phyloP scores from a whole-genome alignment of 2,329 filamentous ascomycete genomes.

The Furcasterigmium furcatum region DNA sequence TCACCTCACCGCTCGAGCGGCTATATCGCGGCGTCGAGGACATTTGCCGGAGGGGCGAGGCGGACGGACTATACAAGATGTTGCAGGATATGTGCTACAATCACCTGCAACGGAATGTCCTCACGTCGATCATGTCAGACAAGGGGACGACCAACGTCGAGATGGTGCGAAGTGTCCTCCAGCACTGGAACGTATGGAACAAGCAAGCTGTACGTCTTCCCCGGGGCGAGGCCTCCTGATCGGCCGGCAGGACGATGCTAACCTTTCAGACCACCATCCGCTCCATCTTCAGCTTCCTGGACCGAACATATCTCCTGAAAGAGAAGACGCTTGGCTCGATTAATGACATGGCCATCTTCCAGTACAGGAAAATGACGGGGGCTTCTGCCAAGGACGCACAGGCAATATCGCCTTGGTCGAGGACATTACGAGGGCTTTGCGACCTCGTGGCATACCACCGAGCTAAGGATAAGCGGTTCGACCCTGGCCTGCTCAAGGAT shows the following conservation, averaged over 20 bases:
- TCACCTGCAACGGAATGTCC: conserved; percentile 53
- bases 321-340: conserved; percentile 68
- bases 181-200: conserved; percentile 75
- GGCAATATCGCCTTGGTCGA: conserved; percentile 28
- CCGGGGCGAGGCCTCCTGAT: conserved; percentile 6
- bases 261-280: conserved; percentile 64
- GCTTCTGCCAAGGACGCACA: background rate
- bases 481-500: conserved; percentile 65
- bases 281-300: conserved; percentile 90
- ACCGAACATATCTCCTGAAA: conserved; percentile 81
- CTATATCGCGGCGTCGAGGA: conserved; percentile 91
- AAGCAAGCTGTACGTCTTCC: conserved; percentile 61
- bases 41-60: conserved; percentile 75
- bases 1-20: conserved; percentile 76
- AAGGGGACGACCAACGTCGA: conserved; percentile 56
- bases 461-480: conserved; percentile 50
- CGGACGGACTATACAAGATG: conserved; percentile 62
- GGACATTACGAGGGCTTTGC: conserved; percentile 61
- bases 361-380: conserved; percentile 63
- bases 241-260: conserved; percentile 5
- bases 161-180: conserved; percentile 53
- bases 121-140: conserved; percentile 40
- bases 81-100: conserved; percentile 64
- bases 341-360: conserved; percentile 73
- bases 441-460: conserved; percentile 74